These are phyloP conservation scores for Bipolaris sorokiniana DNA, from an alignment of 2,329 filamentous ascomycete species.

Conservation along the genomic window DNA sequence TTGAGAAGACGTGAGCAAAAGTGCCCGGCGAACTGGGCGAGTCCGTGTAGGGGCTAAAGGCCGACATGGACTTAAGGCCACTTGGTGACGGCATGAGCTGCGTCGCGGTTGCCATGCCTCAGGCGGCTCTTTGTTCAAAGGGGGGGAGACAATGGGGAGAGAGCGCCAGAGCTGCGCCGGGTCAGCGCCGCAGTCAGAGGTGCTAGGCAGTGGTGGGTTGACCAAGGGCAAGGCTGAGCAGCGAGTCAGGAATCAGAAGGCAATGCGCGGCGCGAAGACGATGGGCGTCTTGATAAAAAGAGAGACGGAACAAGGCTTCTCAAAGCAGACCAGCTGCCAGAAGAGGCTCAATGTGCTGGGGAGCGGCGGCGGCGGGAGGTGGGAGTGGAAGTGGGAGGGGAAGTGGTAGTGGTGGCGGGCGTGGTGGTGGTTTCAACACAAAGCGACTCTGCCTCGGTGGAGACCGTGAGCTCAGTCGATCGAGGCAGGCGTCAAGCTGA, in stretches of 20 bases:
- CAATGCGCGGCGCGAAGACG: conserved; percentile 29
- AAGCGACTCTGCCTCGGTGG: conserved; percentile 18
- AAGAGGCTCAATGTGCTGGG: conserved; percentile 17
- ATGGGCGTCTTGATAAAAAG: conserved; percentile 20
- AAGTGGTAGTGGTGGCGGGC: background rate
- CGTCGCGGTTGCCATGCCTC: conserved; percentile 49
- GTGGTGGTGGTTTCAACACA: conserved; percentile 28
- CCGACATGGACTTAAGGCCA: conserved; percentile 49
- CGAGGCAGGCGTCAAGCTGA: conserved; percentile 13
- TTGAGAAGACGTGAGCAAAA: conserved; percentile 51
- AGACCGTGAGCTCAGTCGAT: conserved; percentile 11
- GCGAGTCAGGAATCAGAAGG: conserved; percentile 28
- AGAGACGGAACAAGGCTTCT: conserved; percentile 22
- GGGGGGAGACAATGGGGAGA: conserved; percentile 16
- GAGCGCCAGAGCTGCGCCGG: conserved; percentile 28
- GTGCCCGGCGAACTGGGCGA: conserved; percentile 57
- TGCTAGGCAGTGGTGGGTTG: background rate
- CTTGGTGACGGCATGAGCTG: conserved; percentile 56
- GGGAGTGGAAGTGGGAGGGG: background rate
- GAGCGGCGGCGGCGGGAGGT: background rate
- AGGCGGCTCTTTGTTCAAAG: conserved; percentile 15
- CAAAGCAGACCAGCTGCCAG: conserved; percentile 34
- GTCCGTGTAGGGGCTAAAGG: conserved; percentile 59
- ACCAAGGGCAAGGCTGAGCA: conserved; percentile 31
- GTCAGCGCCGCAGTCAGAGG: conserved; percentile 3